Conservation (phyloP, 1,139 yeast species). For the Trichomonascaceae sp. region DNA sequence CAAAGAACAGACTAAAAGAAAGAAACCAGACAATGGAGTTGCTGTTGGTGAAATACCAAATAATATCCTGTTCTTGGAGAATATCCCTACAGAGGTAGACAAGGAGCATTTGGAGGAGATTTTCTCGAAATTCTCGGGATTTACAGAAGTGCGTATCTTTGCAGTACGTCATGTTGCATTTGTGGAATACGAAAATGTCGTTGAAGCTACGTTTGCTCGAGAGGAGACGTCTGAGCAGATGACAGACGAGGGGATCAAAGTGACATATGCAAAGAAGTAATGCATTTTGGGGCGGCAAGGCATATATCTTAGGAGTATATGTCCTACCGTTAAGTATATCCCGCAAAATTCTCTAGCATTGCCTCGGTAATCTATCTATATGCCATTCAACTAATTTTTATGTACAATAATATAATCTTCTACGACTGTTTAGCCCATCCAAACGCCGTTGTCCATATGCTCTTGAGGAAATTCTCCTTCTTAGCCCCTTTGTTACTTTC, state of each 20-base stretch:
- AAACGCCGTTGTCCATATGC: constrained; percentile 28
- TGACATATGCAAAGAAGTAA: constrained; percentile 50
- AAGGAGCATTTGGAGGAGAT: constrained; percentile 39
- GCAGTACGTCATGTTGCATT: constrained; percentile 67
- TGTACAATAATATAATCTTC: background rate
- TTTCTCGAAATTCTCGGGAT: constrained; percentile 52
- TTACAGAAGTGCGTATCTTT: constrained; percentile 60
- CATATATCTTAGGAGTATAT: no score
- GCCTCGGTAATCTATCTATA: background rate
- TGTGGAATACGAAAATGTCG: constrained; percentile 63
- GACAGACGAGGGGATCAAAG: constrained; percentile 33
- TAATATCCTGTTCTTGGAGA: constrained; percentile 62
- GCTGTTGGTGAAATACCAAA: constrained; percentile 36
- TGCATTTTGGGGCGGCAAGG: no score
- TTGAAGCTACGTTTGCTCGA: constrained; percentile 43
- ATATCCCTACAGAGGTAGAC: constrained; percentile 46
- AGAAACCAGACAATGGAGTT: constrained; percentile 19
- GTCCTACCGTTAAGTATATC: no score
- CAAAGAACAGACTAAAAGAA: constrained; percentile 18
- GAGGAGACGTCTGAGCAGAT: constrained; percentile 35
- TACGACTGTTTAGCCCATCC: constrained; percentile 30
- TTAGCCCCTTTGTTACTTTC: constrained; percentile 71
- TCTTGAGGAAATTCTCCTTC: constrained; percentile 47
- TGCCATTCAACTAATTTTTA: background rate
- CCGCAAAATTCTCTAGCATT: no score